Conservation (phyloP, 2,329 filamentous ascomycete genomes). For the Fusarium oligoseptatum region DNA sequence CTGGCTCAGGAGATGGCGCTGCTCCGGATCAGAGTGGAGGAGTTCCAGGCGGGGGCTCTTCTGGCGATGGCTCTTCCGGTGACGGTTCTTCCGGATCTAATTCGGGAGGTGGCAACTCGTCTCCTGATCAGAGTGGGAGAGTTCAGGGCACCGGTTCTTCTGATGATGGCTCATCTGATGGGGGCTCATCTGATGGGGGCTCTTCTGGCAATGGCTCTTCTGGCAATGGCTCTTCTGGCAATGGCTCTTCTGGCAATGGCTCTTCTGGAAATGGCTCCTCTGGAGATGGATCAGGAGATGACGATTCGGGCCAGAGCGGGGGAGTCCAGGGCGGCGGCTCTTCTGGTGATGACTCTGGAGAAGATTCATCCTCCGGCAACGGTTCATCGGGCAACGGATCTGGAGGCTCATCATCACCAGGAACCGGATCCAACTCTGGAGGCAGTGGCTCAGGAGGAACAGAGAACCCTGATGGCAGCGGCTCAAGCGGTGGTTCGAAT, state of each 20-base stretch:
- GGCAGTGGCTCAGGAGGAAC: background rate
- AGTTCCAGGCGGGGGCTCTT: background rate
- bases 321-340: background rate
- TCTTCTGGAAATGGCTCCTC: background rate
- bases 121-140: background rate
- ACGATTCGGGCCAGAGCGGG: background rate
- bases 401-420: background rate
- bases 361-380: background rate
- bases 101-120: background rate
- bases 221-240: background rate
- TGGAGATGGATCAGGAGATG: background rate
- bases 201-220: background rate
- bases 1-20: background rate
- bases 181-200: background rate
- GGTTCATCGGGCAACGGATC: background rate
- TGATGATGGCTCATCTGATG: background rate
- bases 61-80: background rate
- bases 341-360: background rate
- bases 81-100: background rate
- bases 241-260: background rate
- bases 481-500: background rate
- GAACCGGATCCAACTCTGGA: background rate
- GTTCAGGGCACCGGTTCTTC: background rate
- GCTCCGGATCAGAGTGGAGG: conserved; percentile 1
- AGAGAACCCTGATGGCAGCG: background rate